Conservation (phyloP, 345 rosid genomes). For the Jatropha curcas region DNA sequence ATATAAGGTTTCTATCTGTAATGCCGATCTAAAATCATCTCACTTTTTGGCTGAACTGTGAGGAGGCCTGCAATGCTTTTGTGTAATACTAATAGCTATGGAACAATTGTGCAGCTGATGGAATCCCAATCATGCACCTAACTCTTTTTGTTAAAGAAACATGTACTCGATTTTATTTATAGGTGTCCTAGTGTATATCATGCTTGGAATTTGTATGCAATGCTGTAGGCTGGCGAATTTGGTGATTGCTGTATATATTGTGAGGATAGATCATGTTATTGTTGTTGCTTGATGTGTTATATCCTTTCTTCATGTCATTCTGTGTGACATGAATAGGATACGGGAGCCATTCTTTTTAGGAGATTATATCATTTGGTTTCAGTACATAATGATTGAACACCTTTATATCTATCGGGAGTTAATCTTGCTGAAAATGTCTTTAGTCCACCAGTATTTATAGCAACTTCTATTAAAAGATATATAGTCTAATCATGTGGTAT, state of each 20-base stretch:
- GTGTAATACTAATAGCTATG: not conserved
- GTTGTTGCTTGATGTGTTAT: not conserved
- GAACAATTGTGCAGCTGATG: not conserved
- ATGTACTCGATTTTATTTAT: not conserved
- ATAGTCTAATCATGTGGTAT: not conserved
- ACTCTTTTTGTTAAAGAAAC: not conserved
- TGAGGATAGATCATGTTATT: slow-evolving; percentile 1
- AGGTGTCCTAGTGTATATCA: not conserved
- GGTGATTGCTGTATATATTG: not conserved
- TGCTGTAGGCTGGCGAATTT: not conserved
- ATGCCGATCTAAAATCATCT: not conserved
- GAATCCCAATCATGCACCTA: slow-evolving; percentile 1
- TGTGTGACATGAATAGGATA: not conserved
- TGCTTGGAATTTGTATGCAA: not conserved
- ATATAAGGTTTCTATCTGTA: not conserved
- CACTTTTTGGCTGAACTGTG: not conserved
- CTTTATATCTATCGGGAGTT: not conserved
- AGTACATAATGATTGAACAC: not conserved
- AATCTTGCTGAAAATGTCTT: not conserved
- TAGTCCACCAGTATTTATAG: not conserved
- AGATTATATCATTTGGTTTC: not conserved
- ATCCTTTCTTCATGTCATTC: not conserved
- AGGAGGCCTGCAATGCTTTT: slow-evolving; percentile 7
- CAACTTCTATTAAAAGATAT: not conserved
- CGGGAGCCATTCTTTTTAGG: not conserved